These are phyloP conservation scores for Suillus subalutaceus DNA, from an alignment of 768 basidiomycete genomes.

Conservation along the genomic window DNA sequence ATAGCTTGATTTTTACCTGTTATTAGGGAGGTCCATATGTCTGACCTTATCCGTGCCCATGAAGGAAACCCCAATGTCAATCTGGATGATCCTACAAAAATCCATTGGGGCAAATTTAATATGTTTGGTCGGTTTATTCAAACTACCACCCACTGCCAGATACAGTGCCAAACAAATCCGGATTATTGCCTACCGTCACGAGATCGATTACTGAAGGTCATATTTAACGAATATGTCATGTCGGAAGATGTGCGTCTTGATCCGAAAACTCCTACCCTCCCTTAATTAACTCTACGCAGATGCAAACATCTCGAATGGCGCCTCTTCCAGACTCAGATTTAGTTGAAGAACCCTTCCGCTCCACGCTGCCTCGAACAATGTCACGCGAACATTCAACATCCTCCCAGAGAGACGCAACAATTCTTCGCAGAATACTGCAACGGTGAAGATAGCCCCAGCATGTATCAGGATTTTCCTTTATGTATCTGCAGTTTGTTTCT, in stretches of 20 bases:
- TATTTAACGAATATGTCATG: conserved; percentile 66
- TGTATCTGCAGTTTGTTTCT: conserved; percentile 34
- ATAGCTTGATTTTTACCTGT: conserved; percentile 18
- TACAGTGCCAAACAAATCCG: conserved; percentile 60
- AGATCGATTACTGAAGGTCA: conserved; percentile 52
- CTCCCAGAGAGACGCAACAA: conserved; percentile 43
- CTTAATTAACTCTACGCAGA: conserved; percentile 39
- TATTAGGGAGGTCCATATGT: conserved; percentile 83
- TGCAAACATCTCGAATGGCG: conserved; percentile 67
- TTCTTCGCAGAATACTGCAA: conserved; percentile 55
- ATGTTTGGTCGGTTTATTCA: conserved; percentile 88
- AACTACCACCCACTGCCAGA: conserved; percentile 77
- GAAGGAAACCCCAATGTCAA: conserved; percentile 81
- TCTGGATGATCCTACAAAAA: conserved; percentile 63
- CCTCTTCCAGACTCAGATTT: conserved; percentile 47
- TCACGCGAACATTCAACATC: conserved; percentile 35
- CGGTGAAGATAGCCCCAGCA: conserved; percentile 31
- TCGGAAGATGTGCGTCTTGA: conserved; percentile 57
- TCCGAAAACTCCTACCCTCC: background rate
- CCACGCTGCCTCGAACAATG: conserved; percentile 33
- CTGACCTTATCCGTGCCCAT: conserved; percentile 85
- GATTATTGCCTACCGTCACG: conserved; percentile 70
- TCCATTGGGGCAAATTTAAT: conserved; percentile 97
- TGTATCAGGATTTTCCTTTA: conserved; percentile 25
- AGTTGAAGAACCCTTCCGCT: conserved; percentile 44